Percentiles rank a stretch among this genome's conserved stretches.
Conservation (phyloP, 2,329 filamentous ascomycete species). For the Fusarium nematophilum region DNA sequence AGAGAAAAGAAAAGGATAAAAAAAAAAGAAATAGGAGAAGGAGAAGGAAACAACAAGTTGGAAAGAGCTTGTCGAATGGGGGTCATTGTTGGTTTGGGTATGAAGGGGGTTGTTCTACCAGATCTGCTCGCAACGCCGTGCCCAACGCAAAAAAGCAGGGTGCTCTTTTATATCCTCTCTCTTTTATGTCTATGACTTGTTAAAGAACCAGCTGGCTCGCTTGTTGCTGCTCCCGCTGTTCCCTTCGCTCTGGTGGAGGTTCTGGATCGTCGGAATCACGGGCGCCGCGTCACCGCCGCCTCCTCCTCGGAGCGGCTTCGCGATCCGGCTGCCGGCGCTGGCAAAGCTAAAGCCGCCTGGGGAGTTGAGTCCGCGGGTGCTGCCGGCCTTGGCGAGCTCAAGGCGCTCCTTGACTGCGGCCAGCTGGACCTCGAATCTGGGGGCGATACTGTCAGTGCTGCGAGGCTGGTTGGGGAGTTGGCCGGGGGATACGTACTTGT, state of each 20-base stretch:
- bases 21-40: constrained; percentile 34
- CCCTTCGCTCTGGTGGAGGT: constrained; percentile 68
- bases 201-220: constrained; percentile 81
- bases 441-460: constrained; percentile 42
- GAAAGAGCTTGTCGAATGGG: constrained; percentile 22
- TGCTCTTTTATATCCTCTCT: constrained; percentile 33
- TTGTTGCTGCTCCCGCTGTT: constrained; percentile 62
- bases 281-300: constrained; percentile 59
- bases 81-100: constrained; percentile 32
- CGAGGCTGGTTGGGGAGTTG: not conserved
- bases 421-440: constrained; percentile 95
- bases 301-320: constrained; percentile 75
- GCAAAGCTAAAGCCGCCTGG: constrained; percentile 78
- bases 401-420: constrained; percentile 97
- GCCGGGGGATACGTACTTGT: constrained; percentile 75
- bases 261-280: constrained; percentile 66
- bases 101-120: constrained; percentile 35
- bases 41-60: constrained; percentile 34
- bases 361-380: constrained; percentile 82
- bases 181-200: constrained; percentile 61
- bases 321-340: constrained; percentile 72
- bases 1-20: constrained; percentile 30
- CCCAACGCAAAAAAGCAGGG: constrained; percentile 41
- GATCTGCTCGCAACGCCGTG: constrained; percentile 43
- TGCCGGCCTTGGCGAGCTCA: constrained; percentile 92